These are phyloP conservation scores for Breynia disticha DNA, from an alignment of 441 rosid species.

Conservation along the genomic window DNA sequence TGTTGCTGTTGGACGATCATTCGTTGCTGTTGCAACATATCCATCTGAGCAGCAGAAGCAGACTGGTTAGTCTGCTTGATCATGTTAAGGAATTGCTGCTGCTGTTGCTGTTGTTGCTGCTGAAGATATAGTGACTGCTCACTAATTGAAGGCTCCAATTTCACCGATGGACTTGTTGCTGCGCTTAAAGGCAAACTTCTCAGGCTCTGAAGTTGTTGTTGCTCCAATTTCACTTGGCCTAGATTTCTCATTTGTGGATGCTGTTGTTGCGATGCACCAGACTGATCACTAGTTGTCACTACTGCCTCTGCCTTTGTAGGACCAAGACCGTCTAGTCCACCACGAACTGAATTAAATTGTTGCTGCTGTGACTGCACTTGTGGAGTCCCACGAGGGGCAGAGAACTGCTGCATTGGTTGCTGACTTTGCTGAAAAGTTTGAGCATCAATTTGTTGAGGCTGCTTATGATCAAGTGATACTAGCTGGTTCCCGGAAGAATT, in stretches of 20 bases:
- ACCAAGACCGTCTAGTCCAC: conserved; percentile 60
- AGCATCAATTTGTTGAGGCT: conserved; percentile 52
- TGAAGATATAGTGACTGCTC: conserved; percentile 63
- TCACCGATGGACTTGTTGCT: no score
- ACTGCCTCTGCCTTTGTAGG: conserved; percentile 80
- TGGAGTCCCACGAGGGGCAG: conserved; percentile 37
- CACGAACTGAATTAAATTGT: conserved; percentile 48
- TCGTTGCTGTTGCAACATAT: conserved; percentile 65
- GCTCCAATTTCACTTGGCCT: conserved; percentile 64
- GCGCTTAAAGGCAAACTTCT: conserved; percentile 59
- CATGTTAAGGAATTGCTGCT: conserved; percentile 65
- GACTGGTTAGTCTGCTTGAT: conserved; percentile 74
- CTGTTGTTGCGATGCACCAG: conserved; percentile 45
- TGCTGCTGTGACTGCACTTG: conserved; percentile 58
- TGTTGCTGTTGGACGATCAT: conserved; percentile 66
- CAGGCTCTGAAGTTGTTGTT: conserved; percentile 49
- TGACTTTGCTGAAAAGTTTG: conserved; percentile 64
- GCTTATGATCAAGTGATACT: conserved; percentile 63
- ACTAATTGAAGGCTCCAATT: conserved; percentile 74
- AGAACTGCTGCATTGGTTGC: conserved; percentile 51
- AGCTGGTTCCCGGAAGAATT: conserved; percentile 48
- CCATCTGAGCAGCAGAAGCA: conserved; percentile 52
- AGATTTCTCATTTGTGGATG: conserved; percentile 47
- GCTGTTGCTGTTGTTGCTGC: conserved; percentile 52
- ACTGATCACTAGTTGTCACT: conserved; percentile 54